phyloP scores from a whole-genome alignment of 2,329 filamentous ascomycete species.

The Madurella fahalii region DNA sequence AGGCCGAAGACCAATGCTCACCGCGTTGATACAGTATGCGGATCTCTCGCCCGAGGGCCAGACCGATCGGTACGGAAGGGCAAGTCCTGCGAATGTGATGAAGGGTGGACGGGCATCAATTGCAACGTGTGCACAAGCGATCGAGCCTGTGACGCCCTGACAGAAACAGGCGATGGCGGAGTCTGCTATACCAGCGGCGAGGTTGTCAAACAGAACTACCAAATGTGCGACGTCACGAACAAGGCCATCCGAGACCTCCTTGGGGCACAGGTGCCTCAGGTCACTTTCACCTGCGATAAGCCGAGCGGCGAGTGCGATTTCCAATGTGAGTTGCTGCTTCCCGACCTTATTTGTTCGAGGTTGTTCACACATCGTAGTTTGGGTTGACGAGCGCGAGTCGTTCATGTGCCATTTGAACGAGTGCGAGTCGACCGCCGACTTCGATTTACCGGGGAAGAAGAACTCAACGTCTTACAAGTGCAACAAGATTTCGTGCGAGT shows the following conservation, averaged over 20 bases:
- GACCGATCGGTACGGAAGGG: conserved; percentile 72
- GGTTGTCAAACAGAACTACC: conserved; percentile 90
- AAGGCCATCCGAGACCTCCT: conserved; percentile 85
- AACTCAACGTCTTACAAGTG: conserved; percentile 87
- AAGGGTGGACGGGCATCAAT: conserved; percentile 95
- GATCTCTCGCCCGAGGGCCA: conserved; percentile 75
- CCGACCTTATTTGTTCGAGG: neutral
- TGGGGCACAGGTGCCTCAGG: conserved; percentile 80
- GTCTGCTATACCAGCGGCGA: conserved; percentile 91
- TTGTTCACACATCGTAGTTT: conserved; percentile 54
- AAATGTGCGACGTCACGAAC: conserved; percentile 98
- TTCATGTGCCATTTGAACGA: conserved; percentile 91
- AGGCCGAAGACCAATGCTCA: conserved; percentile 9
- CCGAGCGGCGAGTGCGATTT: conserved; percentile 80
- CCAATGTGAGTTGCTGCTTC: conserved; percentile 62
- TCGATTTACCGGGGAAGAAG: conserved; percentile 61
- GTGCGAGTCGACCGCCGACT: conserved; percentile 69
- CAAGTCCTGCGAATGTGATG: conserved; percentile 75
- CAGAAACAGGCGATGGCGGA: conserved; percentile 75
- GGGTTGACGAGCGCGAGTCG: conserved; percentile 89
- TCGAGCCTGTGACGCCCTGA: conserved; percentile 79
- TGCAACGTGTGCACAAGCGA: conserved; percentile 91
- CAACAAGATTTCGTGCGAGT: conserved; percentile 78
- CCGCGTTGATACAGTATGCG: conserved; percentile 61
- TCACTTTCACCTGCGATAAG: conserved; percentile 86